Base-by-base conservation (phyloP, 1,284 basidiomycete genomes). In the Psilocybe mexicana region DNA sequence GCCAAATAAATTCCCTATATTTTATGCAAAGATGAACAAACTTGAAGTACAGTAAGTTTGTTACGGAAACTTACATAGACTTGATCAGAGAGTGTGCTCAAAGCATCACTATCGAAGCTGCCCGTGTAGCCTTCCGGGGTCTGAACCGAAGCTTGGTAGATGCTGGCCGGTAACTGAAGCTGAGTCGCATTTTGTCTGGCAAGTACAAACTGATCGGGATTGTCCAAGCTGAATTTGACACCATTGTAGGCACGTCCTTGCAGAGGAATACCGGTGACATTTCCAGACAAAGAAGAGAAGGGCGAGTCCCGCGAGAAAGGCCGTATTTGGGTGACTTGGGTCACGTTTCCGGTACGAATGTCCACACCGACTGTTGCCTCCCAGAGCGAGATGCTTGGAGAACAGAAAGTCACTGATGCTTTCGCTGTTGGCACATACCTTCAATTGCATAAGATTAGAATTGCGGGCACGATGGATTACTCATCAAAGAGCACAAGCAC, bases 231-330 rank as follows among this genome's bases (percentile, higher is more conserved):
- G 66, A 83, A 84, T 42, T 72, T 67, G 43, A 82, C 70, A 0
- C 82, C 83, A 59, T 84, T 85, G 67, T 82, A 82, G 3, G 80
- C 77, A 11, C 69, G 70, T 6, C 79, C 78, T 46, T 74, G 65
- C 36, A 82, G 64, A 3, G 79, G 79, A 6, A 64, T 56, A 5
- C 76, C 78, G 0, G 77, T 80, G 43, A 81, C 54, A 55, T 79
- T 81, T 5, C 66, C 76, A 18, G 76, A 69, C n/a, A 72, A 64
- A 3, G 73, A 66, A 2, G 76, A 74, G 59, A 78, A 77, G 46
- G 71, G 72, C 2, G 75, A 78, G 18, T 66, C 65, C 4, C 68
- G 55, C 11, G 74, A 67, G 54, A 81, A 75, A 1, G 74, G 72
- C 24, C 66, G 61, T n/a, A 79, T 65, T 61, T 75, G 71, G 1